These are phyloP conservation scores for Senecio squalidus DNA, from an alignment of 140 eudicot genomes.

Conservation along the genomic window DNA sequence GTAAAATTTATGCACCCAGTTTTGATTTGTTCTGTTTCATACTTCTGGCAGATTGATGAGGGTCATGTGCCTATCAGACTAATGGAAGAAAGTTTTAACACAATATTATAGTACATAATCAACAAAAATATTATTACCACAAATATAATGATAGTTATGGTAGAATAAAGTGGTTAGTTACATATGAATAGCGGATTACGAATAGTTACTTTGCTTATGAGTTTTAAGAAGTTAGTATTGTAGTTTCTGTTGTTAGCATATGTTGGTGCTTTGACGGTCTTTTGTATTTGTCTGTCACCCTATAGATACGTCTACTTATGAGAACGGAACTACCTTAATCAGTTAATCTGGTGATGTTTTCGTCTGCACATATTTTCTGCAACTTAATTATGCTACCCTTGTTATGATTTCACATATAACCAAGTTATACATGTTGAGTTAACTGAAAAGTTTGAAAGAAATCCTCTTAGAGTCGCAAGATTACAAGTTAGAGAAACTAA, in stretches of 20 bases:
- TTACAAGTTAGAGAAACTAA: too few species aligned
- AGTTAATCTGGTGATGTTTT: too few species aligned
- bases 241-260: slow-evolving; percentile 3
- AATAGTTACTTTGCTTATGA: slow-evolving; percentile 5
- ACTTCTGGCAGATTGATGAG: slow-evolving; percentile 19
- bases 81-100: slow-evolving; percentile 9
- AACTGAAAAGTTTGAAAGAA: too few species aligned
- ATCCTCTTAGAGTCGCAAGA: too few species aligned
- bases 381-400: too few species aligned
- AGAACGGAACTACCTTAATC: too few species aligned
- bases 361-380: too few species aligned
- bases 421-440: too few species aligned
- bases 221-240: neutral
- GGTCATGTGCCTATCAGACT: neutral
- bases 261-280: neutral
- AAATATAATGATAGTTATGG: neutral
- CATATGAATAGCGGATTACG: neutral
- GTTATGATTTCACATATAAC: too few species aligned
- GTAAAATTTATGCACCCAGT: neutral
- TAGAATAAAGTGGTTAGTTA: slow-evolving; percentile 9
- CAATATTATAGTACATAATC: neutral
- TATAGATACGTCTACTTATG: too few species aligned
- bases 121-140: neutral
- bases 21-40: slow-evolving; percentile 1
- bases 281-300: neutral